phyloP scores from a whole-genome alignment of 441 rosid species.

The Erysimum cheiri region DNA sequence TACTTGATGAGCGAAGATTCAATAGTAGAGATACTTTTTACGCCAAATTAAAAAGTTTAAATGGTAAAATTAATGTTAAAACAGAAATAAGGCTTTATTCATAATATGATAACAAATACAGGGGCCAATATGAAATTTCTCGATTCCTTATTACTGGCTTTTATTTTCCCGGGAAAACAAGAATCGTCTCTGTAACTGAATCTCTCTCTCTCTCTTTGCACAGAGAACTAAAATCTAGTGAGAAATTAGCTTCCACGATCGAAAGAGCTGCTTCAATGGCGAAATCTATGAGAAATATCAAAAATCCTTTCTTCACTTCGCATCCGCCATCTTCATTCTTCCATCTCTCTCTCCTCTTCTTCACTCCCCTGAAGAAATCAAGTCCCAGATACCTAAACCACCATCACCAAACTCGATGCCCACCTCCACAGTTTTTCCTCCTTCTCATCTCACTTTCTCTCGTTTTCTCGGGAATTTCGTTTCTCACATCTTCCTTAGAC shows the following conservation, averaged over 20 bases:
- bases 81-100: neutral
- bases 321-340: slow-evolving; percentile 53
- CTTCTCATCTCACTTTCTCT: slow-evolving; percentile 53
- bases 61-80: neutral
- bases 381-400: slow-evolving; percentile 50
- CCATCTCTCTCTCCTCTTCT: slow-evolving; percentile 55
- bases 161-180: slow-evolving; percentile 34
- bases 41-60: neutral
- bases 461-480: slow-evolving; percentile 56
- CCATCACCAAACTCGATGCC: slow-evolving; percentile 44
- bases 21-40: neutral
- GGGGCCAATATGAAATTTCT: slow-evolving; percentile 1
- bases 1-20: neutral
- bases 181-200: slow-evolving; percentile 36
- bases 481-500: slow-evolving; percentile 45
- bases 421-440: slow-evolving; percentile 48
- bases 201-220: slow-evolving; percentile 11
- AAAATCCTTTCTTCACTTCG: slow-evolving; percentile 51
- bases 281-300: slow-evolving; percentile 57
- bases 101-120: neutral
- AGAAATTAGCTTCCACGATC: neutral
- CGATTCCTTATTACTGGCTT: slow-evolving; percentile 1
- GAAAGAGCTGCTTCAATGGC: slow-evolving; percentile 53
- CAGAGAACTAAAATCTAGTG: neutral
- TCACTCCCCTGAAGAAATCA: slow-evolving; percentile 54